Base-by-base conservation (phyloP, 2,329 filamentous ascomycete species). In the Sclerotinia borealis region DNA sequence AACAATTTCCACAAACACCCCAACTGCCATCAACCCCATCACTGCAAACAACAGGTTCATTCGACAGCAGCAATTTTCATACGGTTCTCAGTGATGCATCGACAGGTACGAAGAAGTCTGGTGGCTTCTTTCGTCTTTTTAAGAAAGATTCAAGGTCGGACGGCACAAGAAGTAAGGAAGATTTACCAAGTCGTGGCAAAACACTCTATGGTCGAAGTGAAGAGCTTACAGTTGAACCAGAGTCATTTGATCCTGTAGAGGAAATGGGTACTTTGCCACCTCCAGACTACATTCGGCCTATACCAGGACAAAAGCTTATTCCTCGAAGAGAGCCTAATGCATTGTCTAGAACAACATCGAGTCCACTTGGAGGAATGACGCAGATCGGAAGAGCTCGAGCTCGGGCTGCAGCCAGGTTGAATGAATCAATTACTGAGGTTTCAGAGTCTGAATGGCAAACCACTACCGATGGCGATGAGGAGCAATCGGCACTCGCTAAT, bases 221-320 rank as follows among this genome's bases (percentile, higher is more conserved):
- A 45, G 54, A 58, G 15, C 5, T 34, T 7, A 9, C 13, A 2
- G 7, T 10, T 5, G 39, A 34, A 5, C 13, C n/a, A 0, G 54
- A 45, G n/a, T 34, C 47, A 5, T n/a, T 48, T 39, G 50, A 62
- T n/a, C 43, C 60, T 27, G 17, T 58, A 1, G 31, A 31, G 19
- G 39, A 19, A 17, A 47, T 62, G 37, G 43, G 52, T 19, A 5
- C 31, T 8, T 55, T 56, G 17, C 50, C 60, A 27, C 27, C 50
- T 11, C 60, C 60, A 4, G 54, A 36, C 31, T 62, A 56, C 11
- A 58, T 62, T 45, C 50, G 60, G 19, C 60, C 60, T n/a, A 22
- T 37, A 4, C 50, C 50, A 37, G 60, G 60, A 9, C 41, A 39
- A 34, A 56, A 13, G 25, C 29, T 62, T 9, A 25, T 58, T 48